Base-by-base conservation (phyloP, 108 stramenopile genomes). In the Skeletonema marinoi region DNA sequence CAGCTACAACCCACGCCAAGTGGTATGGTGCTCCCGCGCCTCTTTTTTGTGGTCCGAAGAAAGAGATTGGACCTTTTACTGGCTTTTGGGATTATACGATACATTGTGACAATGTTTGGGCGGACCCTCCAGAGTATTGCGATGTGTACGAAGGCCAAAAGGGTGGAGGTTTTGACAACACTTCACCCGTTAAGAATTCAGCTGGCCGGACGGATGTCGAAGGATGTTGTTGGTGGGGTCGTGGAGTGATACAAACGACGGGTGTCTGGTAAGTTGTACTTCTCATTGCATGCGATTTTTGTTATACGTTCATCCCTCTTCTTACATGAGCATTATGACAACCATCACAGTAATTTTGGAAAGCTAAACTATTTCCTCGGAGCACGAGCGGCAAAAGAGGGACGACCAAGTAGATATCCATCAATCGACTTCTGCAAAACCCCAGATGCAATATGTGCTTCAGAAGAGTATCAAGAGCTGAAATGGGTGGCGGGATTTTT, bases 401-500 rank as follows among this genome's bases (percentile, higher is more conserved):
- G 70, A n/a, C n/a, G 74, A 39, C 33, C 35, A 66, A 30, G 65
- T 19, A 56, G 67, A 33, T 78, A 78, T 65, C 77, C 77, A 29
- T 21, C 44, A 32, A 46, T 78, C 1, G 77, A 78, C 48, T 78
- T 78, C 14, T 78, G 77, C 32, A 35, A 78, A 65, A 61, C 38
- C 19, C 77, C 77, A 2, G 77, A 78, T 17, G 63, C 35, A 1
- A 71, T 78, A 19, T 78, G 77, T 31, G 36, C 60, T 30, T 71
- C 70, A 25, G 32, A 56, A 38, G 63, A 78, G 12, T 29, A 68
- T 16, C 44, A 70, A 32, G 84, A 81, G 46, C 68, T 85, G 12
- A 85, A 82, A 35, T 85, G 84, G 84, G 81, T 85, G 41, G 75
- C 80, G 42, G 84, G 84, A 32, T 25, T 77, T 16, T 86, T 86